phyloP scores from a whole-genome alignment of 805 yeast genomes.

The Metschnikowia lachancei region DNA sequence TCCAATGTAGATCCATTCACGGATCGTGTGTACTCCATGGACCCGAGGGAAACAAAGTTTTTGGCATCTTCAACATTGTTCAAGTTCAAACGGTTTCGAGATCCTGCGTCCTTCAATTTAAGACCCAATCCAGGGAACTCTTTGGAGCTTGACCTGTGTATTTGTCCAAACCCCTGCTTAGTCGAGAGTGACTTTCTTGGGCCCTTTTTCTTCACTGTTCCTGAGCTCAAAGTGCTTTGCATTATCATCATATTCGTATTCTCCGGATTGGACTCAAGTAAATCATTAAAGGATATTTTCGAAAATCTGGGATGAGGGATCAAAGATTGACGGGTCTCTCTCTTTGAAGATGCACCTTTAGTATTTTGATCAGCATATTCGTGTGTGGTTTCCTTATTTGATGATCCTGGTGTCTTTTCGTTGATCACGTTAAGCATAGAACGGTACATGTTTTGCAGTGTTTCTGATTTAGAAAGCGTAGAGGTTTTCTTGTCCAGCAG shows the following conservation, averaged over 20 bases:
- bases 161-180: slow-evolving; percentile 17
- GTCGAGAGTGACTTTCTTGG: slow-evolving; percentile 12
- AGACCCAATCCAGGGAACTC: slow-evolving; percentile 29
- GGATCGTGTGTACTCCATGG: slow-evolving; percentile 20
- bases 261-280: slow-evolving; percentile 17
- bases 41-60: slow-evolving; percentile 23
- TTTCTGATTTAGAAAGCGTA: neutral
- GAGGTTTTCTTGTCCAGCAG: neutral
- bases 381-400: neutral
- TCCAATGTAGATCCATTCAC: slow-evolving; percentile 22
- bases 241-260: slow-evolving; percentile 9
- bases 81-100: slow-evolving; percentile 1
- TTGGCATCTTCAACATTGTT: slow-evolving; percentile 3
- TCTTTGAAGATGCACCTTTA: neutral
- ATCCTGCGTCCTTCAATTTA: slow-evolving; percentile 2
- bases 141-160: slow-evolving; percentile 24
- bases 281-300: slow-evolving; percentile 40
- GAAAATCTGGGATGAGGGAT: slow-evolving; percentile 46
- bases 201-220: slow-evolving; percentile 16
- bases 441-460: slow-evolving; percentile 13
- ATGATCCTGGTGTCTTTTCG: slow-evolving; percentile 12
- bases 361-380: neutral
- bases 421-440: slow-evolving; percentile 26
- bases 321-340: slow-evolving; percentile 15
- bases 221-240: slow-evolving; percentile 15